Conservation (phyloP, 2,329 filamentous ascomycete genomes). For the Claviceps sp. region DNA sequence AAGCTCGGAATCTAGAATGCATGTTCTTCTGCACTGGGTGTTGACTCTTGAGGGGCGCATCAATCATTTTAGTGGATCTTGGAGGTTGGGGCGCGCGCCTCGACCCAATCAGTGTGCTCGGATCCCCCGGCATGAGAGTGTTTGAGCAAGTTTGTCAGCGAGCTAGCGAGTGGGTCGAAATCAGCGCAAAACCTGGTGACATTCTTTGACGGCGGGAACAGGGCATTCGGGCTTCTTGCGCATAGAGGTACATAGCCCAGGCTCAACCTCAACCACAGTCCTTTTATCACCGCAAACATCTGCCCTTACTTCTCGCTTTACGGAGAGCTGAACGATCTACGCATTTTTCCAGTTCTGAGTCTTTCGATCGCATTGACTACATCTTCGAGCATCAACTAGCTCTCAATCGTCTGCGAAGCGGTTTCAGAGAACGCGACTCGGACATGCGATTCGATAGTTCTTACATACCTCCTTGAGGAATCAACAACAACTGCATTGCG, state of each 20-base stretch:
- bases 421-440: no score
- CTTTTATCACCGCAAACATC: not conserved
- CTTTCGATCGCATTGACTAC: not conserved
- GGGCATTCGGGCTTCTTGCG: no score
- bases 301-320: not conserved
- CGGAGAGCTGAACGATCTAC: not conserved
- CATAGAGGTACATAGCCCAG: no score
- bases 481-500: not conserved
- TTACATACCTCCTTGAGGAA: slow-evolving; percentile 1
- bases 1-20: not conserved
- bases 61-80: not conserved
- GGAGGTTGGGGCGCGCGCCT: not conserved
- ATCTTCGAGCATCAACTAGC: not conserved
- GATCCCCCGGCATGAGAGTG: slow-evolving; percentile 14
- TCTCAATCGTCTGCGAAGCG: not conserved
- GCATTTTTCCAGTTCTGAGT: not conserved
- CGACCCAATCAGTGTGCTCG: slow-evolving; percentile 7
- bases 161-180: not conserved
- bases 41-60: not conserved
- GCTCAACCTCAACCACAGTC: not conserved
- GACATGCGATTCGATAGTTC: not conserved
- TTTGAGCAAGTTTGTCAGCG: slow-evolving; percentile 25
- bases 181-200: not conserved
- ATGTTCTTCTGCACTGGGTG: not conserved
- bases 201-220: no score